A percentile compares a stretch with the other conserved stretches of the same genome.
These are phyloP conservation scores for Septoria petroselini DNA, from an alignment of 2,329 filamentous ascomycete species.

Conservation along the genomic window DNA sequence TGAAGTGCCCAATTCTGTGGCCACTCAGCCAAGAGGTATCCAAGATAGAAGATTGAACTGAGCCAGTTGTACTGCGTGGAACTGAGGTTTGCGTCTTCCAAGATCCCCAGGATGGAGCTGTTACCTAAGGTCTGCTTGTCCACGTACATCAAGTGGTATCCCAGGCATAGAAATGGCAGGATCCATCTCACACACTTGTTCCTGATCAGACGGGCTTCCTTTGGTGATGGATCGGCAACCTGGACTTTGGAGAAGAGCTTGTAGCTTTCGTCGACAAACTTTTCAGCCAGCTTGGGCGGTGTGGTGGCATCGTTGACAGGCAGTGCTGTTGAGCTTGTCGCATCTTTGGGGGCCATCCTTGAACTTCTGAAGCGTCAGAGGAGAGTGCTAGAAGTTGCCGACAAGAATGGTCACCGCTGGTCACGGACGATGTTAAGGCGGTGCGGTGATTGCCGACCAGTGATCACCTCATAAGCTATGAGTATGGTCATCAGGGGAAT, in stretches of 20 bases:
- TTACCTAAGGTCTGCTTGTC: conserved; percentile 26
- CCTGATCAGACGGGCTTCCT: conserved; percentile 17
- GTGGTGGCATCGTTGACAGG: not conserved
- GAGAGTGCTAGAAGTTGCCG: not conserved
- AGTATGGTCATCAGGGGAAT: conserved; percentile 1
- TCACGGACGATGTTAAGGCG: no score
- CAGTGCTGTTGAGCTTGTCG: not conserved
- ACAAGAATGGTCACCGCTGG: no score
- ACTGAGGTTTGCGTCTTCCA: conserved; percentile 32
- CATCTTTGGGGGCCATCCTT: conserved; percentile 20
- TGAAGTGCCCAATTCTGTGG: conserved; percentile 32
- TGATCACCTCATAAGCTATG: conserved; percentile 11
- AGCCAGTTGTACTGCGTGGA: conserved; percentile 34
- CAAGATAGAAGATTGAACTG: conserved; percentile 27
- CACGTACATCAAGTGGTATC: conserved; percentile 26
- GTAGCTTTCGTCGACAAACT: conserved; percentile 22
- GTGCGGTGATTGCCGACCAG: no score
- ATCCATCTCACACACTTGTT: conserved; percentile 24
- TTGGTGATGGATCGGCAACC: conserved; percentile 19
- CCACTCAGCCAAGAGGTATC: conserved; percentile 30
- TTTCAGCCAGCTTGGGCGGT: conserved; percentile 17
- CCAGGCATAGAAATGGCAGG: conserved; percentile 22
- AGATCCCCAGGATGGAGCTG: conserved; percentile 36
- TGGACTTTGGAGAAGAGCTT: conserved; percentile 23
- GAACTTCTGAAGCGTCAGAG: not conserved